phyloP scores from a whole-genome alignment of 306 rosid species.

The Amphicarpaea edgeworthii region DNA sequence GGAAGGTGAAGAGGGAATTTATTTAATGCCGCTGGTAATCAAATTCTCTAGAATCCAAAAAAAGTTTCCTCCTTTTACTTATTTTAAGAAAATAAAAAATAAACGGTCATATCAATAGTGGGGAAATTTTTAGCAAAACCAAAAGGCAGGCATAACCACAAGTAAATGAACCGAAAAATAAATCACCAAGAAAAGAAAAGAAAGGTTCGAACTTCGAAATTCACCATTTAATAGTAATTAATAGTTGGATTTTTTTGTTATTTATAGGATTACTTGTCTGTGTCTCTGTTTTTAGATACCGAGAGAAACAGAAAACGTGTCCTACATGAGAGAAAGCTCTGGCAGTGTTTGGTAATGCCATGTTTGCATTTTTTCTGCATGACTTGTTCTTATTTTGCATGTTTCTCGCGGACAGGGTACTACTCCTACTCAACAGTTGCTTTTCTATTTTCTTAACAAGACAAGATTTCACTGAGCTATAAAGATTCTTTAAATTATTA shows the following conservation, averaged over 20 bases:
- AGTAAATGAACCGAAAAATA: background rate
- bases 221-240: background rate
- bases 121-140: background rate
- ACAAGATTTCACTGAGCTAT: background rate
- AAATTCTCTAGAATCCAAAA: conserved; percentile 1
- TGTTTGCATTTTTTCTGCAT: conserved; percentile 17
- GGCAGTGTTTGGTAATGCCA: background rate
- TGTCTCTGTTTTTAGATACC: conserved; percentile 10
- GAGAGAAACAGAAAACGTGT: conserved; percentile 34
- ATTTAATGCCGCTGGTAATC: conserved; percentile 33
- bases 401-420: background rate
- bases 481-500: background rate
- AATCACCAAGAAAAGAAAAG: conserved; percentile 14
- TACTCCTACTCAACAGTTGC: background rate
- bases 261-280: conserved; percentile 28
- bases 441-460: background rate
- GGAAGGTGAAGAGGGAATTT: conserved; percentile 21
- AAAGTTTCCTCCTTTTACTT: background rate
- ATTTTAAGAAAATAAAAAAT: background rate
- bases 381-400: conserved; percentile 9
- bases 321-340: background rate
- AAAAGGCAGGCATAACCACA: conserved; percentile 6
- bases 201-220: conserved; percentile 11
- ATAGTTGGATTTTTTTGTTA: conserved; percentile 30
- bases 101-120: background rate